Evolutionary conservation across 2,329 filamentous ascomycete genomes (phyloP), one percentile per base, ranked within the genome.

Genomic region (Clarireedia homoeocarpa): DNA sequence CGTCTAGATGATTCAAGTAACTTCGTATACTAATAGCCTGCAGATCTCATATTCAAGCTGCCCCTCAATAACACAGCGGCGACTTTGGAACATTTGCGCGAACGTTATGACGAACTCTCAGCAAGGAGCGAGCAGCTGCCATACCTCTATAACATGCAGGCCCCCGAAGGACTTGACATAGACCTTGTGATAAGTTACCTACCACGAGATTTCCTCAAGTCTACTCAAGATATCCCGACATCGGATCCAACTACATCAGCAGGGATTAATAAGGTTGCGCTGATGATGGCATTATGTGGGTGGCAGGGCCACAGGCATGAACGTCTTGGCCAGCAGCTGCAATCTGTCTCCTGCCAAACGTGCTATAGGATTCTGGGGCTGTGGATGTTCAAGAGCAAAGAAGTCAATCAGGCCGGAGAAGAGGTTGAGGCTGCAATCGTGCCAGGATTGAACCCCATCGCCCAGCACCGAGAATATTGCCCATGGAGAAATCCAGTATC

Each of bases 321-420:
- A 17, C 61, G 62, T 17, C 52, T 68, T n/a, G 66, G 67, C 2
- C 45, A 39, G 46, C 67, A 69, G 53, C 40, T 62, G 5, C 65
- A 67, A 72, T 83, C 65, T 71, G 84, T 67, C 55, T 73, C 61
- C 71, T 99, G 94, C 70, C 80, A 86, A 57, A 88, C 89, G 20
- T 99, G 94, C 69, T 88, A 95, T 66, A 84, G 94, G 58, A 84
- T 91, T 1, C 77, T 97, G 0, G 94, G 94, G 0, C 77, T 99
- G 2, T 99, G 94, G 94, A 86, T 99, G 76, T 97, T 95, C 70
- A 87, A 84, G 66, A 85, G 84, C 70, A 91, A 85, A 70, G 81
- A 82, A 64, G 79, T 86, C 30, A 78, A 82, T 57, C 71, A 73
- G 15, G 77, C 77, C 0, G 71, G 77, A 38, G 66, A 73, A 38